Conservation (phyloP, 2,329 filamentous ascomycete genomes). For the Orbilia brochopaga region DNA sequence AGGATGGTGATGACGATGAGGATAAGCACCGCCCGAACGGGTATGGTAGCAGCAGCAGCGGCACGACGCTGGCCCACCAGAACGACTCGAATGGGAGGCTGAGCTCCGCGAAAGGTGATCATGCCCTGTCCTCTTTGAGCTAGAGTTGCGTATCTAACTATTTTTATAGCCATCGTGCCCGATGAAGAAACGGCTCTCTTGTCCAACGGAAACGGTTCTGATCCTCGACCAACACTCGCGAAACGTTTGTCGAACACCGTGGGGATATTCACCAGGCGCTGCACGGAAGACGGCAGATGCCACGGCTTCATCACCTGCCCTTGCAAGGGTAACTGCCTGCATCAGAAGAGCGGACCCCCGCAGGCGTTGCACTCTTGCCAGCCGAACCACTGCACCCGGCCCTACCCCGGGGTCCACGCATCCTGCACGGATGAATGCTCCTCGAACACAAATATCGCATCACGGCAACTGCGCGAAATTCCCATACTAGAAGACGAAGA, state of each 20-base stretch:
- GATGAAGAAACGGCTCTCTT: conserved; percentile 43
- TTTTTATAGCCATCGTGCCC: conserved; percentile 13
- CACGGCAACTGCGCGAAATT: conserved; percentile 23
- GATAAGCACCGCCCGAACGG: conserved; percentile 19
- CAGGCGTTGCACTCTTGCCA: conserved; percentile 32
- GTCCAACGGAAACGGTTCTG: conserved; percentile 7
- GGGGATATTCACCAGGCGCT: conserved; percentile 43
- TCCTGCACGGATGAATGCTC: conserved; percentile 21
- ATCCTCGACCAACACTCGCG: conserved; percentile 21
- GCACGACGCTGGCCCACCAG: conserved; percentile 15
- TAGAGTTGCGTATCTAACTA: not conserved
- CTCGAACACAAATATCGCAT: conserved; percentile 9
- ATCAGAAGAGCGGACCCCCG: conserved; percentile 17
- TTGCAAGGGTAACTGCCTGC: conserved; percentile 53
- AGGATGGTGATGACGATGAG: conserved; percentile 17
- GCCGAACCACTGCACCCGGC: conserved; percentile 27
- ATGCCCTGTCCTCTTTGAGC: not conserved
- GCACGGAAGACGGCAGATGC: conserved; percentile 52
- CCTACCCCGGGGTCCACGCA: not conserved
- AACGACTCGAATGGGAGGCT: not conserved
- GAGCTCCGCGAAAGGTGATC: conserved; percentile 19
- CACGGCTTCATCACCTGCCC: conserved; percentile 54
- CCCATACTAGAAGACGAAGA: conserved; percentile 51
- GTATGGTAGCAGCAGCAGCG: conserved; percentile 27
- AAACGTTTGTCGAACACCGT: conserved; percentile 38